These are phyloP conservation scores for Amanita polypyramis DNA, from an alignment of 768 basidiomycete species.

Conservation along the genomic window DNA sequence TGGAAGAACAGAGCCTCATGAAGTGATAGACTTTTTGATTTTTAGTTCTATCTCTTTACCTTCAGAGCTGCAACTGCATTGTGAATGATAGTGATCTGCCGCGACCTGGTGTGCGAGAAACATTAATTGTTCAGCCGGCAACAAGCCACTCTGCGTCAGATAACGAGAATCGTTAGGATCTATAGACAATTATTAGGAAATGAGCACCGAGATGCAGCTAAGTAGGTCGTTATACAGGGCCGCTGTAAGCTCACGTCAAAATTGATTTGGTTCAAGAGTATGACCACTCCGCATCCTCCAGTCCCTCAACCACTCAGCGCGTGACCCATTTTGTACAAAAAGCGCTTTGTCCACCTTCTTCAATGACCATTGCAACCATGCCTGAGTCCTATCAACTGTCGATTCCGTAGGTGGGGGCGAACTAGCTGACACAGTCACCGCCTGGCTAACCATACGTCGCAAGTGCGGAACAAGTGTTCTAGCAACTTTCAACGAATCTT, in stretches of 20 bases:
- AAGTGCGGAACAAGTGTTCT: constrained; percentile 32
- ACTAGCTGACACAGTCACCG: constrained; percentile 5
- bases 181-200: too few species aligned
- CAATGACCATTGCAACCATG: constrained; percentile 21
- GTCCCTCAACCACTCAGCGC: constrained; percentile 24
- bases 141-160: too few species aligned
- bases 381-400: constrained; percentile 12
- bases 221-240: background rate
- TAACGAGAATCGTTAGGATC: too few species aligned
- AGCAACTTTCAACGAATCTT: constrained; percentile 30
- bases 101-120: too few species aligned
- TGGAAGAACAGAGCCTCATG: constrained; percentile 26
- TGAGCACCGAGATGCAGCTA: background rate
- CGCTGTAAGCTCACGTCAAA: background rate
- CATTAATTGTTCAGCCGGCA: too few species aligned
- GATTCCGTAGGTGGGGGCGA: constrained; percentile 4
- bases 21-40: background rate
- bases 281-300: constrained; percentile 19
- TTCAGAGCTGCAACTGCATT: too few species aligned
- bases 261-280: constrained; percentile 9
- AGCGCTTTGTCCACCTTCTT: constrained; percentile 19
- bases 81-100: too few species aligned
- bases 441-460: constrained; percentile 16
- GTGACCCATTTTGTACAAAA: constrained; percentile 11
- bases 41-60: too few species aligned